phyloP scores from a whole-genome alignment of 2,329 filamentous ascomycete genomes.

The Penicillium sp. region DNA sequence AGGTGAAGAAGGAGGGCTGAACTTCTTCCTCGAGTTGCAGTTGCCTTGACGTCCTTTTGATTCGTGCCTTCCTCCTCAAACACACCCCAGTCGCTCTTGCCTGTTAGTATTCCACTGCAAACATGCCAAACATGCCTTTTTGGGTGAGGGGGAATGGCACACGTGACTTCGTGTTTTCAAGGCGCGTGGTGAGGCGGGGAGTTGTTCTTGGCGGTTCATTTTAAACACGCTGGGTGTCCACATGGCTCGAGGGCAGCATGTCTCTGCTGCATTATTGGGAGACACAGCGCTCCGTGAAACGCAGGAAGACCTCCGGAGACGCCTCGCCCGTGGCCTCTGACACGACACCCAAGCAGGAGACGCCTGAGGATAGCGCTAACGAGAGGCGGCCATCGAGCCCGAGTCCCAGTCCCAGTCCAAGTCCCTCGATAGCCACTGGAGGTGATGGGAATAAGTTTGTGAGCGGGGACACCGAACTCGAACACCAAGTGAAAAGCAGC shows the following conservation, averaged over 20 bases:
- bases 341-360: background rate
- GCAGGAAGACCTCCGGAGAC: slow-evolving; percentile 35
- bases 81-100: too few species aligned
- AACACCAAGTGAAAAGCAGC: slow-evolving; percentile 33
- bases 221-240: background rate
- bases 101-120: slow-evolving; percentile 18
- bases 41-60: too few species aligned
- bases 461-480: slow-evolving; percentile 28
- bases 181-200: slow-evolving; percentile 17
- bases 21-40: too few species aligned
- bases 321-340: too few species aligned
- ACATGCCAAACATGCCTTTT: slow-evolving; percentile 23
- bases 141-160: slow-evolving; percentile 20
- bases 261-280: slow-evolving; percentile 44
- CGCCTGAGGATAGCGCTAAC: slow-evolving; percentile 4
- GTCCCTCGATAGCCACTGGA: slow-evolving; percentile 44
- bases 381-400: slow-evolving; percentile 19
- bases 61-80: too few species aligned
- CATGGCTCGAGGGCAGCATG: slow-evolving; percentile 31
- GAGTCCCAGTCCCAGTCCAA: slow-evolving; percentile 35
- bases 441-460: slow-evolving; percentile 30
- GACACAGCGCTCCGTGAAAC: slow-evolving; percentile 37
- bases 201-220: too few species aligned
- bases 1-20: too few species aligned
- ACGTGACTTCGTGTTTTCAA: slow-evolving; percentile 37